These are phyloP conservation scores for Naganishia vishniacii DNA, from an alignment of 768 basidiomycete species.

Conservation along the genomic window DNA sequence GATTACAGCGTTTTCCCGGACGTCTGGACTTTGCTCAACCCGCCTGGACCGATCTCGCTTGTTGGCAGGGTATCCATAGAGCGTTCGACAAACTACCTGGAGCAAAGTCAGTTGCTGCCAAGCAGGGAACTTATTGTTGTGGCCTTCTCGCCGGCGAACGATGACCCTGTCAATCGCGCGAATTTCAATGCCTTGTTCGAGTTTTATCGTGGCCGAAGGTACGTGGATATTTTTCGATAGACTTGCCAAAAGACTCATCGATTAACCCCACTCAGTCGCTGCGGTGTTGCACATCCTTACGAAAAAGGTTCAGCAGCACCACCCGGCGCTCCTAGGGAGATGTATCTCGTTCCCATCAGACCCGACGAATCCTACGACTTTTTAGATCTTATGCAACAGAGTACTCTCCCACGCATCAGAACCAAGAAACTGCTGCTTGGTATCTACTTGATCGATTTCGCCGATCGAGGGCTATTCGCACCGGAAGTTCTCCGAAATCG, in stretches of 20 bases:
- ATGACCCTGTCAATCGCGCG: slow-evolving; percentile 27
- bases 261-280: slow-evolving; percentile 41
- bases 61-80: slow-evolving; percentile 39
- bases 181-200: slow-evolving; percentile 35
- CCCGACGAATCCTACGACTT: slow-evolving; percentile 40
- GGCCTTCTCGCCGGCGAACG: slow-evolving; percentile 33
- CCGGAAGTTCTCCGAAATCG: background rate
- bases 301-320: slow-evolving; percentile 30
- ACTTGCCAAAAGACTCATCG: background rate
- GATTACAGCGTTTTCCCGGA: slow-evolving; percentile 10
- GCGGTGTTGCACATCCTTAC: slow-evolving; percentile 39
- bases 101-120: slow-evolving; percentile 28
- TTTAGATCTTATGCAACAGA: slow-evolving; percentile 42
- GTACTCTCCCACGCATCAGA: slow-evolving; percentile 29
- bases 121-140: slow-evolving; percentile 39
- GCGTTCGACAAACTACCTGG: slow-evolving; percentile 34
- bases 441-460: background rate
- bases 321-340: slow-evolving; percentile 36
- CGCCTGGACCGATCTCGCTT: slow-evolving; percentile 33
- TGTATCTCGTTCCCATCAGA: slow-evolving; percentile 43
- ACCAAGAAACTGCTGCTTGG: slow-evolving; percentile 12
- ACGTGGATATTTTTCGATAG: slow-evolving; percentile 23
- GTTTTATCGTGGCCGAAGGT: slow-evolving; percentile 39
- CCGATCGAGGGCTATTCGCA: background rate
- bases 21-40: slow-evolving; percentile 35